Conservation (phyloP, 78 protist genomes). For the Cavenderia fasciculata region DNA sequence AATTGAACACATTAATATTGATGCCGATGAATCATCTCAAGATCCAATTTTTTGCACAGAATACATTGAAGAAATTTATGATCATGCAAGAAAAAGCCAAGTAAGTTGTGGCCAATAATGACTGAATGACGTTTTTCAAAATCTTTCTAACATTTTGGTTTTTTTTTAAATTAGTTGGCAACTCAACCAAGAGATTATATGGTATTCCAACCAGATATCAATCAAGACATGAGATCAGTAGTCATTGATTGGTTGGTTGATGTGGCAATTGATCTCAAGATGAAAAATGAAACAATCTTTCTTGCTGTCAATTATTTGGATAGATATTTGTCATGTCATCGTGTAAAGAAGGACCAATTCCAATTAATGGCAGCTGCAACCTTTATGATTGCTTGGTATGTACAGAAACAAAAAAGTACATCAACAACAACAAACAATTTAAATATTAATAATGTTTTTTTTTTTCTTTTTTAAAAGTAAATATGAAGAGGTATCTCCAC, state of each 20-base stretch:
- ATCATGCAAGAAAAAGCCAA: constrained; percentile 20
- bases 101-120: neutral
- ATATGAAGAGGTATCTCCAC: constrained; percentile 86
- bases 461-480: neutral
- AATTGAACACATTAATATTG: neutral
- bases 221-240: constrained; percentile 85
- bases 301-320: constrained; percentile 94
- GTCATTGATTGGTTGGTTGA: constrained; percentile 94
- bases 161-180: neutral
- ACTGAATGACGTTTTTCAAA: neutral
- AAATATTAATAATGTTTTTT: constrained; percentile 1
- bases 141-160: neutral
- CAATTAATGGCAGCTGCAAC: constrained; percentile 92
- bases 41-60: neutral
- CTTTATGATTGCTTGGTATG: constrained; percentile 82
- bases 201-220: constrained; percentile 80
- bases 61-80: constrained; percentile 33
- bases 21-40: neutral
- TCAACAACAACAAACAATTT: neutral
- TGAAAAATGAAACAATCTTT: constrained; percentile 89
- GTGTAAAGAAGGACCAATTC: constrained; percentile 81
- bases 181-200: constrained; percentile 61
- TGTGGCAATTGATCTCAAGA: constrained; percentile 74
- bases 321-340: constrained; percentile 83
- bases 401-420: too few species aligned